Evolutionary conservation across 768 basidiomycete species (phyloP), one percentile per base, ranked within the genome.

Genomic region (Lactarius psammicola): DNA sequence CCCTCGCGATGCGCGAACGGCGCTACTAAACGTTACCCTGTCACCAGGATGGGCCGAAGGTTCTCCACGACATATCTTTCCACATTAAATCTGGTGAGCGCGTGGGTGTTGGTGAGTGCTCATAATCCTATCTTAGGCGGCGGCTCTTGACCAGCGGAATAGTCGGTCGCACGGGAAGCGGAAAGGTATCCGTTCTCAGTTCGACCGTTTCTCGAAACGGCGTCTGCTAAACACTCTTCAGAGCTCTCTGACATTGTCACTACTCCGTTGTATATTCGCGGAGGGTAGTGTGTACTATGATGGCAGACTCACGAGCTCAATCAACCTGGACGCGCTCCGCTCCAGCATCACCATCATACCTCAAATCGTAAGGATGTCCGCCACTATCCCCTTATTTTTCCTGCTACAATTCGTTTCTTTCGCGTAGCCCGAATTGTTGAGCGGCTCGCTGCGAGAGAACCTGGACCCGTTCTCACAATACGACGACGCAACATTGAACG

Each of bases 111-210:
- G 82, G 81, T 80, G 49, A 61, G 80, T 71, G 23, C n/a, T 5
- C 20, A 44, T n/a, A 28, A 36, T 4, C 28, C 31, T 18, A 13
- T 40, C 30, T 30, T n/a, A 15, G 3, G 20, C 18, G 36, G 46
- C 42, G 17, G 65, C 10, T 72, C 4, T n/a, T 57, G 42, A 58
- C 38, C 1, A 26, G 18, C 11, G 6, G 8, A 46, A 18, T 23
- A 82, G 84, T 87, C 38, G 86, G 86, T 3, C 75, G 85, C 26
- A 87, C 86, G 2, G 86, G 86, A 17, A 82, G 81, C 70, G 85
- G 85, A 44, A 82, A 82, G 75, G 78, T 77, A 59, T 26, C 18
- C 20, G 3, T 10, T 13, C 56, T 42, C 28, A n/a, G 36, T n/a
- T 54, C 71, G 58, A 11, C 64, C 63, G n/a, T 59, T 65, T 40